Conservation (phyloP, 2,329 filamentous ascomycete genomes). For the Colletotrichum spaethianum region DNA sequence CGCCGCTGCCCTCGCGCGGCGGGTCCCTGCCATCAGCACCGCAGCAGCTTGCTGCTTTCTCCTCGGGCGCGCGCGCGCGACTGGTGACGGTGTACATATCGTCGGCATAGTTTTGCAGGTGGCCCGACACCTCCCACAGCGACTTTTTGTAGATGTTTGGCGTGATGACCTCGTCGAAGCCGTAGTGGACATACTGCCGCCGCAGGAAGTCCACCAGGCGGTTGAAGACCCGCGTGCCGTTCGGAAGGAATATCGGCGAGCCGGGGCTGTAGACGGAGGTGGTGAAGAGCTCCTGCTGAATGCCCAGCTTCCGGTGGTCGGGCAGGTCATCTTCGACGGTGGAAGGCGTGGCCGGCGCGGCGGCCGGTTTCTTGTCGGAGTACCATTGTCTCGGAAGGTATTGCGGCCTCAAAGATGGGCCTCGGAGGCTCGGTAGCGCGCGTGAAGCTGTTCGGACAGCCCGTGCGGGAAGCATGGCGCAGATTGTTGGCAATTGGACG, state of each 20-base stretch:
- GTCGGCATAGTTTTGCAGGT: slow-evolving; percentile 90
- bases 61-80: slow-evolving; percentile 50
- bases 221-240: slow-evolving; percentile 87
- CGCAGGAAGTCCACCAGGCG: slow-evolving; percentile 86
- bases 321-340: slow-evolving; percentile 48
- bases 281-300: slow-evolving; percentile 83
- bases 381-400: slow-evolving; percentile 23
- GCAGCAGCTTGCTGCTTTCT: slow-evolving; percentile 47
- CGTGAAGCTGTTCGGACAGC: slow-evolving; percentile 41
- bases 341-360: not conserved
- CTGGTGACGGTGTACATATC: slow-evolving; percentile 90
- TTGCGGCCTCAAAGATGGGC: not conserved
- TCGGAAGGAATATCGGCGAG: slow-evolving; percentile 87
- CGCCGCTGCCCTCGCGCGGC: slow-evolving; percentile 38
- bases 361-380: slow-evolving; percentile 29
- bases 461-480: slow-evolving; percentile 47
- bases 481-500: slow-evolving; percentile 25
- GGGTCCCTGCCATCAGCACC: slow-evolving; percentile 46
- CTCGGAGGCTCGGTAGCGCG: slow-evolving; percentile 13
- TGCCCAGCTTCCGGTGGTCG: slow-evolving; percentile 73
- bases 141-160: slow-evolving; percentile 93
- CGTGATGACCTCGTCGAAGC: slow-evolving; percentile 90
- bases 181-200: slow-evolving; percentile 86
- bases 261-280: slow-evolving; percentile 86
- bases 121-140: slow-evolving; percentile 87